Conservation (phyloP, 306 rosid genomes). For the Bauhinia variegata region DNA sequence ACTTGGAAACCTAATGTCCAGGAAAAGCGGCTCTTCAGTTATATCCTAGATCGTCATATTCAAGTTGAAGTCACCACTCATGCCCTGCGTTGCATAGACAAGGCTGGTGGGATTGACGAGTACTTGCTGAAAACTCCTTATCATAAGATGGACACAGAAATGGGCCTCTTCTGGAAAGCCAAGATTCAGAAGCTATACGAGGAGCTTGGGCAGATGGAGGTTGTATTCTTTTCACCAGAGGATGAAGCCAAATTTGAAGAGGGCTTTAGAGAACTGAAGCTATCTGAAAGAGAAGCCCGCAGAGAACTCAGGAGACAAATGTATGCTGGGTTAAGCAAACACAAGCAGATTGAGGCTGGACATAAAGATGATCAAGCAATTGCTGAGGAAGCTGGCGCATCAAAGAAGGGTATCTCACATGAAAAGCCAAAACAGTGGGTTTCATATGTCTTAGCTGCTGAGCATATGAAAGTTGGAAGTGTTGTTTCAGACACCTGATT, state of each 20-base stretch:
- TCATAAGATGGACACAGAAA: slow-evolving; percentile 87
- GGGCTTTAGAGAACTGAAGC: slow-evolving; percentile 62
- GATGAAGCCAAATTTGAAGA: slow-evolving; percentile 72
- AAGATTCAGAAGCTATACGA: slow-evolving; percentile 79
- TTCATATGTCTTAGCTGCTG: slow-evolving; percentile 43
- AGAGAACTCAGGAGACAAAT: slow-evolving; percentile 63
- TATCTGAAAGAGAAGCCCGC: slow-evolving; percentile 64
- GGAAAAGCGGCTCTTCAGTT: slow-evolving; percentile 91
- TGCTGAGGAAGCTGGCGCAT: slow-evolving; percentile 31
- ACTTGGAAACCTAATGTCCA: slow-evolving; percentile 94
- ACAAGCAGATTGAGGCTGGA: slow-evolving; percentile 48
- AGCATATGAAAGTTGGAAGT: slow-evolving; percentile 42
- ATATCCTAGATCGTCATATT: slow-evolving; percentile 81
- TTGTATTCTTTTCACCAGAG: slow-evolving; percentile 70
- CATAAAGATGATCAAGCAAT: slow-evolving; percentile 35
- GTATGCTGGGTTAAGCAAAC: slow-evolving; percentile 49
- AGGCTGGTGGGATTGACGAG: slow-evolving; percentile 94
- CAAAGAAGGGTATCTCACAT: slow-evolving; percentile 34
- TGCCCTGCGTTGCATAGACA: slow-evolving; percentile 90
- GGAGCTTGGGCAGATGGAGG: slow-evolving; percentile 72
- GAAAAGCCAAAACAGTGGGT: slow-evolving; percentile 46
- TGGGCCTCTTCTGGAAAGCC: slow-evolving; percentile 89
- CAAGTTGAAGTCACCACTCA: slow-evolving; percentile 89
- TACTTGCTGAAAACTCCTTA: slow-evolving; percentile 91
- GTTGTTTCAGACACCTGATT: slow-evolving; percentile 37